Conservation (phyloP, 208 protist species). For the Trypanosoma grayi region DNA sequence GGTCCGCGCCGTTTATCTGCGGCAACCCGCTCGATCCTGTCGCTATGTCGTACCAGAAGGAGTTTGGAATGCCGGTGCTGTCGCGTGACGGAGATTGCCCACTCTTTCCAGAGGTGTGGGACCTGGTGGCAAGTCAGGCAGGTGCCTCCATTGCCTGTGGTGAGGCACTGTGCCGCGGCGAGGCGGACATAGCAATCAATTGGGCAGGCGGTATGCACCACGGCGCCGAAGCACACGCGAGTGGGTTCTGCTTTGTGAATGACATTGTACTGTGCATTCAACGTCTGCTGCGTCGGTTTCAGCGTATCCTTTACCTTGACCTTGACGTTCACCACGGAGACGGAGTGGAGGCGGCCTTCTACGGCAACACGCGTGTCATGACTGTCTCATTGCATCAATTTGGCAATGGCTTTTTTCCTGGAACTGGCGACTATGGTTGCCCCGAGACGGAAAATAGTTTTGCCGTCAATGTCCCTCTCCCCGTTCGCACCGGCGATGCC, state of each 20-base stretch:
- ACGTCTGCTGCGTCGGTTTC: conserved; percentile 96
- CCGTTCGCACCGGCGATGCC: conserved; percentile 94
- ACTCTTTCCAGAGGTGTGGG: conserved; percentile 80
- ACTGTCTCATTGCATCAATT: conserved; percentile 99
- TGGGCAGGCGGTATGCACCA: conserved; percentile 99
- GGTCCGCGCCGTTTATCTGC: conserved; percentile 54
- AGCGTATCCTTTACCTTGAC: conserved; percentile 99
- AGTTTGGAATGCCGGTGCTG: conserved; percentile 73
- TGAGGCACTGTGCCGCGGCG: conserved; percentile 89
- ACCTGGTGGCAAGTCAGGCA: conserved; percentile 64
- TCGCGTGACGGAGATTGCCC: conserved; percentile 70
- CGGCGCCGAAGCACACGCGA: conserved; percentile 92
- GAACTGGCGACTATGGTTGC: conserved; percentile 85
- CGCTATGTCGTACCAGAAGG: conserved; percentile 68
- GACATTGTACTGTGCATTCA: conserved; percentile 99
- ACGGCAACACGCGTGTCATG: conserved; percentile 99
- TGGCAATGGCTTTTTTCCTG: conserved; percentile 97
- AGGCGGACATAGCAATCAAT: conserved; percentile 97
- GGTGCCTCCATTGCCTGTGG: conserved; percentile 95
- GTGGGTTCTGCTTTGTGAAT: conserved; percentile 99
- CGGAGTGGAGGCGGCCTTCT: conserved; percentile 99
- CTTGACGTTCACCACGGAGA: conserved; percentile 99
- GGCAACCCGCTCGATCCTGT: conserved; percentile 54
- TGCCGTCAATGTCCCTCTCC: conserved; percentile 95
- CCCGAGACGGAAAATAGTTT: conserved; percentile 43